phyloP scores from a whole-genome alignment of 78 protist species.

The Dictyostelium purpureum region DNA sequence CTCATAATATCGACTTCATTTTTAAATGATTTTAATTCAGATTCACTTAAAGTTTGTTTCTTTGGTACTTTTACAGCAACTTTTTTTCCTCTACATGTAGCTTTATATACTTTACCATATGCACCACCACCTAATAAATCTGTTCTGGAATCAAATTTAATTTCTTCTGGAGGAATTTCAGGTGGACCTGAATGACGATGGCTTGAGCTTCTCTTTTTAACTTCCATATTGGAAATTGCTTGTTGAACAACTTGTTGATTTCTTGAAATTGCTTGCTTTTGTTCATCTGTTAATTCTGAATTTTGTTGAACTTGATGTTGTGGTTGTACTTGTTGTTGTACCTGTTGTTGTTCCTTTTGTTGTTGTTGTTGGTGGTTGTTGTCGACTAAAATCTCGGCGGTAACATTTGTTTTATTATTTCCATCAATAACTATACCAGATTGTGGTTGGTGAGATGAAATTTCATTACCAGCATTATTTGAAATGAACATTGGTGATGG shows the following conservation, averaged over 20 bases:
- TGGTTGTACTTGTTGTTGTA: constrained; percentile 14
- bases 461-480: not conserved
- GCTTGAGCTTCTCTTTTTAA: constrained; percentile 4
- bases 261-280: not conserved
- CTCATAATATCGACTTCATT: constrained; percentile 81
- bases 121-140: constrained; percentile 82
- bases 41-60: constrained; percentile 69
- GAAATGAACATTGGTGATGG: not conserved
- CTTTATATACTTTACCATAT: constrained; percentile 79
- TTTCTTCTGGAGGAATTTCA: constrained; percentile 79
- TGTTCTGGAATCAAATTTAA: constrained; percentile 48
- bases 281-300: not conserved
- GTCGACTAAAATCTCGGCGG: not conserved
- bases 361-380: not conserved
- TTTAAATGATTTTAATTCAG: constrained; percentile 60
- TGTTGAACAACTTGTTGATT: not conserved
- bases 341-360: not conserved
- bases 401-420: not conserved
- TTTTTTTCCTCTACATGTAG: constrained; percentile 76
- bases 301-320: not conserved
- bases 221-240: not conserved
- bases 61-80: constrained; percentile 84
- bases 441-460: not conserved
- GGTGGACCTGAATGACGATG: constrained; percentile 63
- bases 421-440: not conserved